Percentiles rank a stretch among this genome's conserved stretches.
Conservation (phyloP, 192 early-diverging fungal genomes). For the Entophlyctis luteolus region DNA sequence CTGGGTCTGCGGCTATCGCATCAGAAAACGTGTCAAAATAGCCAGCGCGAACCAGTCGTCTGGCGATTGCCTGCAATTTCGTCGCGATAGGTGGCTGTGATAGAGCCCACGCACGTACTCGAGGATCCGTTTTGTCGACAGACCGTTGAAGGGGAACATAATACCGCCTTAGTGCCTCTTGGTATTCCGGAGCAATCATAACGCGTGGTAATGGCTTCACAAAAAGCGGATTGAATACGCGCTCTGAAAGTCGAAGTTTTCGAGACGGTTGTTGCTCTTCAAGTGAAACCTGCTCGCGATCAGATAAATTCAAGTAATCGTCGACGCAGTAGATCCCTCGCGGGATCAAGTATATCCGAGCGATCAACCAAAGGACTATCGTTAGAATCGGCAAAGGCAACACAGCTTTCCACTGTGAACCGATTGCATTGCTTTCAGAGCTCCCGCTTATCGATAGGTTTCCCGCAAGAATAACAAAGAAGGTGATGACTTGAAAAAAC, state of each 20-base stretch:
- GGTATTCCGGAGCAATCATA: not conserved
- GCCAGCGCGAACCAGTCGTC: not conserved
- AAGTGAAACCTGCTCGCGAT: no score
- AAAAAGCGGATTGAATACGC: not conserved
- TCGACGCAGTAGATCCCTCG: not conserved
- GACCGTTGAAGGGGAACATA: not conserved
- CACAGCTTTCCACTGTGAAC: constrained; percentile 1
- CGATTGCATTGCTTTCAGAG: no score
- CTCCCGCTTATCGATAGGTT: no score
- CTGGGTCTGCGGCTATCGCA: no score
- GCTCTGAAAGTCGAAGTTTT: not conserved
- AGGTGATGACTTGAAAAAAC: constrained; percentile 37
- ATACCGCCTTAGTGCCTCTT: not conserved
- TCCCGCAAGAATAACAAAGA: constrained; percentile 26
- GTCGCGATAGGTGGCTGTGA: not conserved
- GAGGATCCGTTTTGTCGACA: not conserved
- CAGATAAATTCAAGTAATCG: not conserved
- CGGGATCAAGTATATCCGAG: not conserved
- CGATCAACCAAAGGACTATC: not conserved
- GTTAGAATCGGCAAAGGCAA: constrained; percentile 7
- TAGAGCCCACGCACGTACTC: not conserved
- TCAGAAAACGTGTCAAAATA: no score
- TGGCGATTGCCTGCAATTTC: not conserved
- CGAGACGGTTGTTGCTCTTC: no score
- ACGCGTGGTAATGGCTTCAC: not conserved